phyloP scores from a whole-genome alignment of 257 asterid genomes.

The Nicotiana tabacum region DNA sequence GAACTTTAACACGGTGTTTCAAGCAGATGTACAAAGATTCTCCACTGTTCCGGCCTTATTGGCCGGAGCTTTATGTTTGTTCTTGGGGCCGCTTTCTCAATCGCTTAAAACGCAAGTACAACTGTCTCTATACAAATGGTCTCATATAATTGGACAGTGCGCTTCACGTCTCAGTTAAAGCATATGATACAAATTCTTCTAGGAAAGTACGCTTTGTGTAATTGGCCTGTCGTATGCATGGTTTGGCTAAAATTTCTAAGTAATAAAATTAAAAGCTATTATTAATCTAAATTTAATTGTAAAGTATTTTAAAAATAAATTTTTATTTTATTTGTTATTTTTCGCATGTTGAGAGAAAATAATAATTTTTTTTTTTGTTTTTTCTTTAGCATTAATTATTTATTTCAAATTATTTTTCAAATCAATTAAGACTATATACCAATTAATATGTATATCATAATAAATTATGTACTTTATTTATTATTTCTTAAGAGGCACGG shows the following conservation, averaged over 20 bases:
- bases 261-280: not conserved
- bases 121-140: not conserved
- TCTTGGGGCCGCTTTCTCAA: not conserved
- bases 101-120: slow-evolving; percentile 5
- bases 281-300: no score
- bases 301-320: no score
- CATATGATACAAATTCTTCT: not conserved
- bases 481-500: no score
- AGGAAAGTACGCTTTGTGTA: not conserved
- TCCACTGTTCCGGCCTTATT: slow-evolving; percentile 17
- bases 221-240: not conserved
- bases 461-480: no score
- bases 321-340: no score
- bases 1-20: not conserved
- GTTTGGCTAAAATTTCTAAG: not conserved
- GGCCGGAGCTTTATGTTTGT: slow-evolving; percentile 3
- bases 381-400: no score
- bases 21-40: slow-evolving; percentile 42
- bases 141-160: not conserved
- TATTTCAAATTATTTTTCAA: no score
- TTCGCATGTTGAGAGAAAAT: no score
- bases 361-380: no score
- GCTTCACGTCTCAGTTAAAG: not conserved
- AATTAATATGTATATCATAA: no score
- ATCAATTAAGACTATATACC: no score